These are phyloP conservation scores for Kodamaea arcana DNA, from an alignment of 1,139 yeast species.

Conservation along the genomic window DNA sequence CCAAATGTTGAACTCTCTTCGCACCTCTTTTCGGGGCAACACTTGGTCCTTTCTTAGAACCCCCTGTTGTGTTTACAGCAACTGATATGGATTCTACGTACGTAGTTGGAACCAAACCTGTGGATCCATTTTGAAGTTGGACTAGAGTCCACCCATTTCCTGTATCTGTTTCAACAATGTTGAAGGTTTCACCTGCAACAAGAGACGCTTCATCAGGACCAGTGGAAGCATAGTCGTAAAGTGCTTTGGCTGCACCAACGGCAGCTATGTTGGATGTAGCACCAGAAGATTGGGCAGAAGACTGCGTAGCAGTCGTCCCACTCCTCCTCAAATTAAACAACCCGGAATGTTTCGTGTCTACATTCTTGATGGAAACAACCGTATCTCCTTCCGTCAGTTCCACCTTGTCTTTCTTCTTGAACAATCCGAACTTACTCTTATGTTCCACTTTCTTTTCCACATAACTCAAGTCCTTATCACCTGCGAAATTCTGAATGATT, in stretches of 20 bases:
- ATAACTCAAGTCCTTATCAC: conserved; percentile 62
- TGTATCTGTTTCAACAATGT: conserved; percentile 64
- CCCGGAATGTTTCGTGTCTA: conserved; percentile 24
- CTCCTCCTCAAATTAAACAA: conserved; percentile 37
- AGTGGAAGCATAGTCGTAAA: conserved; percentile 64
- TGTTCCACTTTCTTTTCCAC: conserved; percentile 42
- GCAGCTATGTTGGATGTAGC: no score
- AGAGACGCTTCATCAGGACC: conserved; percentile 76
- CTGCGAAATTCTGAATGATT: conserved; percentile 82
- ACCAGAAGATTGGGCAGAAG: conserved; percentile 15
- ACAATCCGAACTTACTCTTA: conserved; percentile 54
- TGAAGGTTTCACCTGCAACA: conserved; percentile 56
- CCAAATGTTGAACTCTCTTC: conserved; percentile 57
- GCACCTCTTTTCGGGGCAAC: conserved; percentile 87
- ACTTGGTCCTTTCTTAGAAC: conserved; percentile 57
- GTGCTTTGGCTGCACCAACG: conserved; percentile 52
- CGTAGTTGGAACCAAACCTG: conserved; percentile 84
- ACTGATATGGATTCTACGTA: conserved; percentile 54
- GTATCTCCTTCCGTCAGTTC: conserved; percentile 23
- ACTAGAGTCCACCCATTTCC: conserved; percentile 93
- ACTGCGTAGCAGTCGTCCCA: conserved; percentile 19
- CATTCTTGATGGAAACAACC: conserved; percentile 26
- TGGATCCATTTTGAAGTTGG: conserved; percentile 34
- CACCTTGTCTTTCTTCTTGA: conserved; percentile 21
- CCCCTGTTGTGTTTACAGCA: conserved; percentile 8